phyloP scores from a whole-genome alignment of 768 basidiomycete genomes.

The Boletus eberwhitei region DNA sequence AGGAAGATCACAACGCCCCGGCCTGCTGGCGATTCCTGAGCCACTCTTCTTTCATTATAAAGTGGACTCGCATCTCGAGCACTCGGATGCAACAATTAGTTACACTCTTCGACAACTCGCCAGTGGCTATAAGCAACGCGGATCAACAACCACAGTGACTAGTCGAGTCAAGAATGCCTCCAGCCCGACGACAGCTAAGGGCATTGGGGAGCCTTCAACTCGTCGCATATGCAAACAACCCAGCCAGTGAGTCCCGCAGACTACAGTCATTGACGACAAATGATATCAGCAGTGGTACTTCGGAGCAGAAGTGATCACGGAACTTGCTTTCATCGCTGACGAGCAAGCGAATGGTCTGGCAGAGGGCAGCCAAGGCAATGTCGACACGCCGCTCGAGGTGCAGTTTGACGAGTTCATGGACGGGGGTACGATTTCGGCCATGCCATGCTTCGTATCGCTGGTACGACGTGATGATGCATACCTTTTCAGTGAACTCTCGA shows the following conservation, averaged over 20 bases:
- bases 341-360: neutral
- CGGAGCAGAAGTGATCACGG: conserved; percentile 24
- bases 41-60: conserved; percentile 11
- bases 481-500: conserved; percentile 22
- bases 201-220: conserved; percentile 24
- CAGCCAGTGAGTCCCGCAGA: conserved; percentile 18
- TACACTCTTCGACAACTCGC: no score
- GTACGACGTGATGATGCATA: neutral
- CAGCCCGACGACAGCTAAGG: conserved; percentile 14
- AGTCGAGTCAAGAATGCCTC: conserved; percentile 16
- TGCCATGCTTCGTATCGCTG: neutral
- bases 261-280: neutral
- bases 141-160: neutral
- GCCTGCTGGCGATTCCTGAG: neutral
- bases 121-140: neutral
- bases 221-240: conserved; percentile 21
- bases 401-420: conserved; percentile 27
- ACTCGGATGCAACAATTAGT: no score
- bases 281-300: neutral
- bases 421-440: conserved; percentile 15
- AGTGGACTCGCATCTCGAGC: neutral
- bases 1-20: neutral
- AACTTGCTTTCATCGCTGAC: conserved; percentile 25
- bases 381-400: conserved; percentile 19
- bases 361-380: neutral